Percentiles rank a stretch among this genome's conserved stretches.
phyloP scores from a whole-genome alignment of 257 asterid species.

The Ilex asprella region DNA sequence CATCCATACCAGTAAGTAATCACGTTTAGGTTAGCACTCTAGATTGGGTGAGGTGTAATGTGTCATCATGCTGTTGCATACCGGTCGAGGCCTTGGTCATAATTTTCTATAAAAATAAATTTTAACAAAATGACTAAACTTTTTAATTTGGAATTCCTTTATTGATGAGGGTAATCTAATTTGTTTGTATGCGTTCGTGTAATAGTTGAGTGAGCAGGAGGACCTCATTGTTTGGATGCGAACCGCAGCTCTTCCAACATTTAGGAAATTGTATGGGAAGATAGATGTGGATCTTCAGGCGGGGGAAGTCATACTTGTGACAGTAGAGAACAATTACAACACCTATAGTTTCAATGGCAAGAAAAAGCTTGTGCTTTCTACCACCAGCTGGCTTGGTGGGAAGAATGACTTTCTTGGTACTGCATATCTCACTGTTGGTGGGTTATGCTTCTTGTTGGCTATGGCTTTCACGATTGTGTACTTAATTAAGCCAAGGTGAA shows the following conservation, averaged over 20 bases:
- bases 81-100: too few relatives aligned
- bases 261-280: constrained; percentile 73
- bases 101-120: too few relatives aligned
- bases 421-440: constrained; percentile 82
- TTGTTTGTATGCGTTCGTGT: constrained; percentile 14
- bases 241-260: constrained; percentile 92
- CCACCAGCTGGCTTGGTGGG: constrained; percentile 92
- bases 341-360: constrained; percentile 82
- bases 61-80: too few relatives aligned
- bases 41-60: too few relatives aligned
- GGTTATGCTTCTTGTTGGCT: constrained; percentile 67
- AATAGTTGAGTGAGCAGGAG: constrained; percentile 73
- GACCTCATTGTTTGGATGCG: constrained; percentile 94
- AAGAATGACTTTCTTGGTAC: constrained; percentile 75
- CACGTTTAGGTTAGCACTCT: too few relatives aligned
- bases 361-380: constrained; percentile 87
- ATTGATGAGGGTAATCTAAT: not conserved
- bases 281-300: constrained; percentile 58
- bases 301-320: constrained; percentile 48
- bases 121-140: too few relatives aligned
- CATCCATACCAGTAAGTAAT: not conserved
- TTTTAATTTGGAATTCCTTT: too few relatives aligned
- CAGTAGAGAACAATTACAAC: constrained; percentile 50
- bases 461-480: constrained; percentile 55
- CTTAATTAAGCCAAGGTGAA: constrained; percentile 72